A percentile compares a stretch with the other conserved stretches of the same genome.
phyloP scores from a whole-genome alignment of 2,329 filamentous ascomycete genomes.

The Beauveria varroae region DNA sequence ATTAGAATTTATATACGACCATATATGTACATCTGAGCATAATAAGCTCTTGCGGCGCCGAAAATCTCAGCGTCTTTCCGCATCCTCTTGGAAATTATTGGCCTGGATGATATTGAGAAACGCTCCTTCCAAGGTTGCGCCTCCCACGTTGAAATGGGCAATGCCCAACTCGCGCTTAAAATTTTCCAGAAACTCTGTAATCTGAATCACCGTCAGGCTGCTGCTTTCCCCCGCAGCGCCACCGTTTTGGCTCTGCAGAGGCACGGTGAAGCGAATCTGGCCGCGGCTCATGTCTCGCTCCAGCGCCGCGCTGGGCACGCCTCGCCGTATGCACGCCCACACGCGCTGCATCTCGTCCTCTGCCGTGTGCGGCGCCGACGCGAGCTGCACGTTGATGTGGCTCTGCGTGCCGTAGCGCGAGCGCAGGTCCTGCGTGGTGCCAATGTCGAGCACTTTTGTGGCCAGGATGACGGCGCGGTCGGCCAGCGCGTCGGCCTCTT shows the following conservation, averaged over 20 bases:
- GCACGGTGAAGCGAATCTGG: slow-evolving; percentile 41
- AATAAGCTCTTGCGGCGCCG: not conserved
- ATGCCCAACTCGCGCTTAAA: slow-evolving; percentile 50
- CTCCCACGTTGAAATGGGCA: slow-evolving; percentile 58
- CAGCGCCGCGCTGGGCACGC: slow-evolving; percentile 46
- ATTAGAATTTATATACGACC: no score
- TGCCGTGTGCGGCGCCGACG: slow-evolving; percentile 47
- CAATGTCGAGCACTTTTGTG: slow-evolving; percentile 47
- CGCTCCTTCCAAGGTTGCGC: slow-evolving; percentile 62
- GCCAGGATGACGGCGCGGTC: slow-evolving; percentile 47
- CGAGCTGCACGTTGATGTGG: slow-evolving; percentile 55
- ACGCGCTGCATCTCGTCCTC: slow-evolving; percentile 49
- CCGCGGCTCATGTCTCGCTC: slow-evolving; percentile 55
- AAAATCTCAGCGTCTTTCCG: not conserved
- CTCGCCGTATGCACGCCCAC: slow-evolving; percentile 43
- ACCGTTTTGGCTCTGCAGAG: not conserved
- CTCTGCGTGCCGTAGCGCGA: slow-evolving; percentile 53
- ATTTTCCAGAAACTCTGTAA: slow-evolving; percentile 41
- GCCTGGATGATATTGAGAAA: slow-evolving; percentile 61
- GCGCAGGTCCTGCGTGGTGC: slow-evolving; percentile 50
- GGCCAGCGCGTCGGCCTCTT: slow-evolving; percentile 79
- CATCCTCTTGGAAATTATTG: slow-evolving; percentile 33
- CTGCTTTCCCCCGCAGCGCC: not conserved
- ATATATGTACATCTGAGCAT: not conserved
- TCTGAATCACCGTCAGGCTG: not conserved